Evolutionary conservation across 192 early-diverging fungal species (phyloP).

Genomic region (Podila horticola): DNA sequence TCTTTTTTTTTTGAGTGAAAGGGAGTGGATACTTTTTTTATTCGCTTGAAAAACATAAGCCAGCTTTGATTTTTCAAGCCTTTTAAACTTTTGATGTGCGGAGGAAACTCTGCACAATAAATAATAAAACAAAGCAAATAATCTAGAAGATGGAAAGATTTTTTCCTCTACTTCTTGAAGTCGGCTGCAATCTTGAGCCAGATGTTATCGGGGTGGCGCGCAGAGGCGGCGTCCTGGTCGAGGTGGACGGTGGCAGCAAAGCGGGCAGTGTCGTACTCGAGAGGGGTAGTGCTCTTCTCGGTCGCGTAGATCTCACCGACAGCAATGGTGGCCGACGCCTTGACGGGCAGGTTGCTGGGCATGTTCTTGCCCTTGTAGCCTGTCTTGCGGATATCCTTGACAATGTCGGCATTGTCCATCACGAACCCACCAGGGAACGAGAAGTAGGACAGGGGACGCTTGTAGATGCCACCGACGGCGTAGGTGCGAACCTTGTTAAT

Average conservation of each 20-base stretch:
- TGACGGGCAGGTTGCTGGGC: conserved; percentile 8
- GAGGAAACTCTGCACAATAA: background rate
- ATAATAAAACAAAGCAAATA: background rate
- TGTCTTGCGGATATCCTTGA: conserved; percentile 12
- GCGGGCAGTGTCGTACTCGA: conserved; percentile 41
- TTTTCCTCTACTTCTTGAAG: conserved; percentile 18
- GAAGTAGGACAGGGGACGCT: conserved; percentile 38
- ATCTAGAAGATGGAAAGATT: background rate
- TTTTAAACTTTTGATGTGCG: background rate
- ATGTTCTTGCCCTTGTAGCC: conserved; percentile 24
- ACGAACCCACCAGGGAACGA: conserved; percentile 54
- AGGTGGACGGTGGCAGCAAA: conserved; percentile 36
- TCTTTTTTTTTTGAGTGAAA: too few relatives aligned
- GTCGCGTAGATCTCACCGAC: conserved; percentile 47
- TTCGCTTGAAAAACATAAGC: background rate
- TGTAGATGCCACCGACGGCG: conserved; percentile 43
- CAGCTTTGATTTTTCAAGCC: too few relatives aligned
- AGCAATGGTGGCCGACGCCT: conserved; percentile 3
- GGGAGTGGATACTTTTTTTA: background rate
- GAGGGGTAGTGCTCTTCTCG: conserved; percentile 31
- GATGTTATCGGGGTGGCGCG: conserved; percentile 36
- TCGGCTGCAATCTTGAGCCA: conserved; percentile 47
- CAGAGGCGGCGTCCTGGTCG: conserved; percentile 27
- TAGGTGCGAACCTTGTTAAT: conserved; percentile 49
- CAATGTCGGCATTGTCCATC: conserved; percentile 36